Conservation (phyloP, 768 basidiomycete genomes). For the Chalciporus pseudorubinellus region DNA sequence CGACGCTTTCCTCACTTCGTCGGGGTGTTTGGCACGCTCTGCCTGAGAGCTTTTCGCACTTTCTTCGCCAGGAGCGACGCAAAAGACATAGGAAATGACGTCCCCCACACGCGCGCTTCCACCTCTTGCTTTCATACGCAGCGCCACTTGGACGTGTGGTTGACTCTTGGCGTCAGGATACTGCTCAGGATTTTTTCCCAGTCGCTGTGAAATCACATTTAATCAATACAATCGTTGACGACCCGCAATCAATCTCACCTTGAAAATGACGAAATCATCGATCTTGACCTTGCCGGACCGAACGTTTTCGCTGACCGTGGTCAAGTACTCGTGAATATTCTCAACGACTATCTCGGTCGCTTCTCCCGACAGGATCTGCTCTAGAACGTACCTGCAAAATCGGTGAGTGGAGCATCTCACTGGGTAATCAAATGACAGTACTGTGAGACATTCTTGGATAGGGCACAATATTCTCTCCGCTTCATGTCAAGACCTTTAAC, state of each 20-base stretch:
- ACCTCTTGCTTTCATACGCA: slow-evolving; percentile 84
- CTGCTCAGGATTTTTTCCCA: slow-evolving; percentile 95
- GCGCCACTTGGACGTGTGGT: slow-evolving; percentile 95
- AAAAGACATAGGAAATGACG: slow-evolving; percentile 96
- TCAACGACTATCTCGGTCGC: slow-evolving; percentile 86
- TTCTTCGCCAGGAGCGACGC: slow-evolving; percentile 71
- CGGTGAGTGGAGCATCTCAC: neutral
- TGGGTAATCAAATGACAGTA: slow-evolving; percentile 39
- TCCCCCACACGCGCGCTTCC: slow-evolving; percentile 81
- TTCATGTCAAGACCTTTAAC: slow-evolving; percentile 99
- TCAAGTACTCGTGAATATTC: slow-evolving; percentile 89
- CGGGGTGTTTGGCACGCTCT: slow-evolving; percentile 89
- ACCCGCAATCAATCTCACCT: slow-evolving; percentile 47
- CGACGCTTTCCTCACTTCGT: no score
- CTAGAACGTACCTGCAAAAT: slow-evolving; percentile 73
- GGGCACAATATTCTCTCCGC: slow-evolving; percentile 86
- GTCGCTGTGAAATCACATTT: slow-evolving; percentile 50
- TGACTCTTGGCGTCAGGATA: slow-evolving; percentile 95
- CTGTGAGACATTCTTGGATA: slow-evolving; percentile 94
- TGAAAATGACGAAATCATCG: slow-evolving; percentile 95
- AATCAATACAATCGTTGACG: neutral
- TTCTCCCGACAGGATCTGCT: slow-evolving; percentile 89
- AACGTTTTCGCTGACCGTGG: slow-evolving; percentile 72
- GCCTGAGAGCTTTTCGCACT: slow-evolving; percentile 75
- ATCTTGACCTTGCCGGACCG: slow-evolving; percentile 72